These are phyloP conservation scores for Fusarium sp. DNA, from an alignment of 2,329 filamentous ascomycete species.

Conservation along the genomic window DNA sequence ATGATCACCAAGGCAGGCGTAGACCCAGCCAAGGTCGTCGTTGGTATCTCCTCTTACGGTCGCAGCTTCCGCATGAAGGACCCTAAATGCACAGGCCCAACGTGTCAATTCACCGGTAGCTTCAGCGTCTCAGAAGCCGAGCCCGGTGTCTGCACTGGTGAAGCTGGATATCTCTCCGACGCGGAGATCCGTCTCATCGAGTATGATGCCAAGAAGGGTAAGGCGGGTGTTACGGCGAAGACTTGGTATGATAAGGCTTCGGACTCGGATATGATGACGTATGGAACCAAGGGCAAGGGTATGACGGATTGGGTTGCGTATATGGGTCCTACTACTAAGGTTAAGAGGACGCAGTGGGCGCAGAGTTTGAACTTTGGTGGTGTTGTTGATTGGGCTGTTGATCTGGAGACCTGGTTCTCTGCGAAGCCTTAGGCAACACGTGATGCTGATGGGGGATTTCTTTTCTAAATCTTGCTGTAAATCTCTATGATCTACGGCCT, in stretches of 20 bases:
- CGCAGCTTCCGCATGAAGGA: conserved; percentile 47
- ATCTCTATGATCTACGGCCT: background rate
- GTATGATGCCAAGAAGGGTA: conserved; percentile 32
- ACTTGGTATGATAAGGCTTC: conserved; percentile 39
- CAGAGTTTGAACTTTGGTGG: conserved; percentile 48
- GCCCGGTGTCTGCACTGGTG: conserved; percentile 43
- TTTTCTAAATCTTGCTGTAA: conserved; percentile 23
- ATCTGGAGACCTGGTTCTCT: conserved; percentile 45
- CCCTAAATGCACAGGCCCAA: conserved; percentile 41
- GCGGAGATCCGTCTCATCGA: conserved; percentile 47
- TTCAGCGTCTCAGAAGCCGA: conserved; percentile 40
- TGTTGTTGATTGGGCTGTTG: conserved; percentile 49
- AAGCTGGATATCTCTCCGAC: conserved; percentile 46
- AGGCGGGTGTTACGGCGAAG: conserved; percentile 28
- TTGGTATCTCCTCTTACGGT: conserved; percentile 48
- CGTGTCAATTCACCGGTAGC: conserved; percentile 45
- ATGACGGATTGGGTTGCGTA: conserved; percentile 49
- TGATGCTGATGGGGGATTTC: background rate
- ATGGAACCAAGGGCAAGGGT: conserved; percentile 34
- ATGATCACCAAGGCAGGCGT: conserved; percentile 55
- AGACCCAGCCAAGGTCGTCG: conserved; percentile 47
- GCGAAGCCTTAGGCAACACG: conserved; percentile 19
- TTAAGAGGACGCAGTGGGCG: conserved; percentile 30
- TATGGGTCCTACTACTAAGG: conserved; percentile 46
- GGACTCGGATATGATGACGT: conserved; percentile 45